phyloP scores from a whole-genome alignment of 768 basidiomycete species.

The Strobilomyces echinocephalus region DNA sequence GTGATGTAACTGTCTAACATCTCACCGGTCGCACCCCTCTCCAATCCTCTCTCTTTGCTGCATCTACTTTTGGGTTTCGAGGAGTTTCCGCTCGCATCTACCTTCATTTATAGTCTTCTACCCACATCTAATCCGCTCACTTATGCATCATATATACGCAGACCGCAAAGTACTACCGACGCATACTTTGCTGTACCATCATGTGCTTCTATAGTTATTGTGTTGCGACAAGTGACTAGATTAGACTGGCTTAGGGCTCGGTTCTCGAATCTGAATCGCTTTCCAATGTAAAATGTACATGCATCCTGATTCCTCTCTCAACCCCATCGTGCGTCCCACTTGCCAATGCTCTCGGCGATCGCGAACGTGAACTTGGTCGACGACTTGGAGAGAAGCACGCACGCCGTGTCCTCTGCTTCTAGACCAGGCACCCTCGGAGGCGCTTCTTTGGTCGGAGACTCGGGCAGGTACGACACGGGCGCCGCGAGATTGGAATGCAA shows the following conservation, averaged over 20 bases:
- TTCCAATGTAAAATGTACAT: conserved; percentile 32
- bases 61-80: conserved; percentile 12
- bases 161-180: conserved; percentile 21
- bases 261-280: conserved; percentile 32
- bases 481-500: conserved; percentile 38
- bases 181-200: conserved; percentile 31
- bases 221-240: conserved; percentile 30
- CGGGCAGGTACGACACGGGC: conserved; percentile 52
- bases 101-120: conserved; percentile 21
- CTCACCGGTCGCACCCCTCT: background rate
- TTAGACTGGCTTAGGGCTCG: conserved; percentile 22
- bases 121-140: conserved; percentile 32
- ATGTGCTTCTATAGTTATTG: conserved; percentile 29
- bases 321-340: conserved; percentile 40
- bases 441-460: conserved; percentile 17
- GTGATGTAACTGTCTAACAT: conserved; percentile 33
- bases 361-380: conserved; percentile 33
- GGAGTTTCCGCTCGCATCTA: conserved; percentile 16
- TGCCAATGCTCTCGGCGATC: conserved; percentile 41
- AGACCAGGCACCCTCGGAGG: conserved; percentile 40
- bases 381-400: conserved; percentile 34
- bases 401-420: conserved; percentile 54
- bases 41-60: background rate
- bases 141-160: conserved; percentile 34
- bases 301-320: conserved; percentile 20